Conservation (phyloP, 169 alveolate genomes). For the Perkinsus olseni region DNA sequence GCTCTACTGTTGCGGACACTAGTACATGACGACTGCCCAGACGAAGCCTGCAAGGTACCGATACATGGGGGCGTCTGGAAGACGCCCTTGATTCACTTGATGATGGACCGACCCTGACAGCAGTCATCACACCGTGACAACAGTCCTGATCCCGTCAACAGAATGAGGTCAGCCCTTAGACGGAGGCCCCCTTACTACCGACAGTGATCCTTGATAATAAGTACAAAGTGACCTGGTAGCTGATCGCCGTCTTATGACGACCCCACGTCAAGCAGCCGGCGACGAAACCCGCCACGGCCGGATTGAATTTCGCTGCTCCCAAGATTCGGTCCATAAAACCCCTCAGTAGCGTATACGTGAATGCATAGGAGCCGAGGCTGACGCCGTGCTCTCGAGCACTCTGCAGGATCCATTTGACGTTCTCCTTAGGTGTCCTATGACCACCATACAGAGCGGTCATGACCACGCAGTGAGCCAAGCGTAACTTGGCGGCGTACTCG, state of each 20-base stretch:
- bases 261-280: background rate
- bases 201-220: background rate
- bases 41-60: background rate
- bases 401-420: background rate
- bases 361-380: background rate
- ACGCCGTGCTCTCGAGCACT: background rate
- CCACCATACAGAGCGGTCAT: background rate
- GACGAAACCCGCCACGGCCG: background rate
- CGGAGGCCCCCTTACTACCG: background rate
- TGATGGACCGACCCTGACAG: background rate
- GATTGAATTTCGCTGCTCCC: background rate
- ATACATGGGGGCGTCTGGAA: background rate
- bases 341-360: background rate
- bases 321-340: background rate
- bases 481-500: background rate
- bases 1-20: background rate
- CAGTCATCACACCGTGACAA: too few species aligned
- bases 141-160: too few species aligned
- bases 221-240: background rate
- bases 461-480: background rate
- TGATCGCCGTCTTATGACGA: background rate
- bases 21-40: background rate
- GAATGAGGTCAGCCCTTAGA: too few species aligned
- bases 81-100: background rate
- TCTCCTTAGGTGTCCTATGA: background rate